These are phyloP conservation scores for Coniochaeta sp. DNA, from an alignment of 2,329 filamentous ascomycete genomes.

Conservation along the genomic window DNA sequence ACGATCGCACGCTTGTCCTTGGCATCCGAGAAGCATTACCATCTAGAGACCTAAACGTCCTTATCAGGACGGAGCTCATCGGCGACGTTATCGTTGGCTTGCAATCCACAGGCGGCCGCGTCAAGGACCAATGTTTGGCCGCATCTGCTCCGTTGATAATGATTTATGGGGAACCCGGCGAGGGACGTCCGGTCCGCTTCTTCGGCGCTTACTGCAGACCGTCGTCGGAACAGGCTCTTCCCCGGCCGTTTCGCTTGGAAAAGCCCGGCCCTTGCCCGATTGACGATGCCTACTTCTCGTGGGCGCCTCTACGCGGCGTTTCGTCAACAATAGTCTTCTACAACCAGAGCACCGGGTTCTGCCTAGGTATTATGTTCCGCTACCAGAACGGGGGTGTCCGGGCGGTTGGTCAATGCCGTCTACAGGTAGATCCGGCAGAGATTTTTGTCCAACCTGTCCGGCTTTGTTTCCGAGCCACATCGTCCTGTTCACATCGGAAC, in stretches of 20 bases:
- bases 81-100: neutral
- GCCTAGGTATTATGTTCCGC: slow-evolving; percentile 6
- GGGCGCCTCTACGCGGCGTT: neutral
- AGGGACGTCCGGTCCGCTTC: neutral
- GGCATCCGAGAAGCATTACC: neutral
- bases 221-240: neutral
- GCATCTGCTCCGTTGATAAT: neutral
- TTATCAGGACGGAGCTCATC: neutral
- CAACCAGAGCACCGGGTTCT: neutral
- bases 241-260: neutral
- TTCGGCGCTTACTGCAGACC: neutral
- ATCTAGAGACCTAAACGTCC: neutral
- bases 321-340: neutral
- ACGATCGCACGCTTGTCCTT: neutral
- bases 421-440: slow-evolving; percentile 6
- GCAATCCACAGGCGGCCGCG: neutral
- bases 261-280: neutral
- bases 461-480: neutral
- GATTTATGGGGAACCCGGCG: neutral
- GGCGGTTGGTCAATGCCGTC: slow-evolving; percentile 8
- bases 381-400: slow-evolving; percentile 6
- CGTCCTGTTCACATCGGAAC: too few species aligned
- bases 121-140: neutral
- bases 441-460: neutral
- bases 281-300: neutral